A percentile compares a stretch with the other conserved stretches of the same genome.
Evolutionary conservation across 2,329 filamentous ascomycete species (phyloP).

Genomic region (Aureobasidium namibiae): DNA sequence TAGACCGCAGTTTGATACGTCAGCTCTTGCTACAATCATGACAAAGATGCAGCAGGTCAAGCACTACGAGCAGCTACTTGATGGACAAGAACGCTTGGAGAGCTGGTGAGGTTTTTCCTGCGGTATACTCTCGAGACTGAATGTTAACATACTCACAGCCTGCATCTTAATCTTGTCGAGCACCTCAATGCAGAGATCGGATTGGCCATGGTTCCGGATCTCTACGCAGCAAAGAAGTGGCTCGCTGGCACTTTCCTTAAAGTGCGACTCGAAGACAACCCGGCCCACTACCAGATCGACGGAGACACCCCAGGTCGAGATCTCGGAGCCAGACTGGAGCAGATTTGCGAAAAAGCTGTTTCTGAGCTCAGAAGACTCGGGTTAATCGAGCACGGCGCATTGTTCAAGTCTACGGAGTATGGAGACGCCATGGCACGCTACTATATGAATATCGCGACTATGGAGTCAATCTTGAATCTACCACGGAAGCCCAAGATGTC

Average conservation of each 20-base stretch:
- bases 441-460: constrained; percentile 71
- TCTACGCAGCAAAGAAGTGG: constrained; percentile 63
- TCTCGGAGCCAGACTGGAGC: constrained; percentile 57
- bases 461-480: constrained; percentile 60
- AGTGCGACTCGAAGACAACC: constrained; percentile 64
- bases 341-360: constrained; percentile 64
- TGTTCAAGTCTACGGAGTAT: constrained; percentile 59
- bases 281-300: constrained; percentile 59
- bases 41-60: constrained; percentile 57
- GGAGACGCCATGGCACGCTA: constrained; percentile 77
- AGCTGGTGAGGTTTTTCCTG: constrained; percentile 43
- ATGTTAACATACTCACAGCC: constrained; percentile 28
- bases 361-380: constrained; percentile 52
- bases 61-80: constrained; percentile 65
- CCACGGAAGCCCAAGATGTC: constrained; percentile 53
- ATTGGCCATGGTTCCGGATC: constrained; percentile 60
- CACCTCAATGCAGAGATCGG: constrained; percentile 80
- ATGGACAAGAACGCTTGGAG: constrained; percentile 65
- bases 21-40: constrained; percentile 70
- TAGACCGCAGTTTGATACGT: constrained; percentile 72
- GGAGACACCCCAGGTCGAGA: constrained; percentile 41
- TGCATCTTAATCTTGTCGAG: constrained; percentile 73
- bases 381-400: constrained; percentile 44
- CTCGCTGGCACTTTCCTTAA: constrained; percentile 70
- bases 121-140: neutral